Evolutionary conservation across 345 rosid species (phyloP).

Genomic region (Stellera chamaejasme): DNA sequence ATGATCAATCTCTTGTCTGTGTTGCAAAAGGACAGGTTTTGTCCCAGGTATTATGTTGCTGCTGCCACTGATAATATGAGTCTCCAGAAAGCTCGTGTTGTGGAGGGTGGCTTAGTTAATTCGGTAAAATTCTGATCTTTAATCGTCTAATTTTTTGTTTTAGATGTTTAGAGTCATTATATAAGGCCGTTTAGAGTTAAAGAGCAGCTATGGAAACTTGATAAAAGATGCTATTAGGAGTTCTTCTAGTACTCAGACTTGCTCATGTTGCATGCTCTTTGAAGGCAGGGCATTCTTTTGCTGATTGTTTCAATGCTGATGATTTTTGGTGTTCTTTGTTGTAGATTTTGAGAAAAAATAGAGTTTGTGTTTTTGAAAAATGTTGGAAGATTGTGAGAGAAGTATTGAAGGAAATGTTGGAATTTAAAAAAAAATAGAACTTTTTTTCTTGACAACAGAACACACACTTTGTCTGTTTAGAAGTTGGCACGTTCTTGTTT

Average conservation of each 20-base stretch:
- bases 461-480: too few relatives aligned
- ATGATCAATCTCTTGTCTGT: constrained; percentile 72
- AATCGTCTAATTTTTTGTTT: neutral
- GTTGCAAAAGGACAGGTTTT: constrained; percentile 46
- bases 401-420: too few relatives aligned
- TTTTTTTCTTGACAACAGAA: too few relatives aligned
- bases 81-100: constrained; percentile 68
- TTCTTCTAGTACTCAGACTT: too few relatives aligned
- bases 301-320: neutral
- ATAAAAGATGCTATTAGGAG: too few relatives aligned
- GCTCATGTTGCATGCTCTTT: too few relatives aligned
- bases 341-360: neutral
- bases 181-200: too few relatives aligned
- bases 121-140: constrained; percentile 24
- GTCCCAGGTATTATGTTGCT: constrained; percentile 75
- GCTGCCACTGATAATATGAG: constrained; percentile 96
- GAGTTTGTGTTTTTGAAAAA: neutral
- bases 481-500: too few relatives aligned
- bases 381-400: too few relatives aligned
- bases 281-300: too few relatives aligned
- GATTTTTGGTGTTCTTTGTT: constrained; percentile 2
- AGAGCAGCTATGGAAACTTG: too few relatives aligned
- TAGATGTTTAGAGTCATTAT: neutral
- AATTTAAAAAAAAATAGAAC: too few relatives aligned
- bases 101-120: constrained; percentile 49